Evolutionary conservation across 805 yeast species (phyloP).

Genomic region (Candida maesae): DNA sequence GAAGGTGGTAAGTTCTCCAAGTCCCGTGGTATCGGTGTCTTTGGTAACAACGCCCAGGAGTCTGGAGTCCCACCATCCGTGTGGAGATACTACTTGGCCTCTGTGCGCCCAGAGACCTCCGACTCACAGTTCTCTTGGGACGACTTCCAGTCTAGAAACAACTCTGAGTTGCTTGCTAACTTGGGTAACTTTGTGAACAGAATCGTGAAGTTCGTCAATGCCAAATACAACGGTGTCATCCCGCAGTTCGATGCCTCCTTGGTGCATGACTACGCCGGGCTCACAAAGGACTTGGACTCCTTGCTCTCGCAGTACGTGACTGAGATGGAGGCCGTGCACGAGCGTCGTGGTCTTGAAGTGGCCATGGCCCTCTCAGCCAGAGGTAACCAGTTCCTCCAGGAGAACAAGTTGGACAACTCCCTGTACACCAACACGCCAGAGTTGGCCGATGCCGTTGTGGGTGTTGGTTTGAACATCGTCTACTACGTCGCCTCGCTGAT

Average conservation of each 20-base stretch:
- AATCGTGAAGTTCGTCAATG: slow-evolving; percentile 80
- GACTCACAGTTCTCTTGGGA: slow-evolving; percentile 98
- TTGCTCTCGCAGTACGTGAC: slow-evolving; percentile 59
- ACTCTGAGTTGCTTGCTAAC: slow-evolving; percentile 90
- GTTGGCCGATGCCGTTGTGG: slow-evolving; percentile 87
- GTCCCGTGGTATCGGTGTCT: slow-evolving; percentile 97
- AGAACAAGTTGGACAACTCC: slow-evolving; percentile 88
- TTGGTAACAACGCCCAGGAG: slow-evolving; percentile 95
- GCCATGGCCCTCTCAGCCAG: slow-evolving; percentile 91
- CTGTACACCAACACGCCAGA: slow-evolving; percentile 72
- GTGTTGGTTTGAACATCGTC: slow-evolving; percentile 83
- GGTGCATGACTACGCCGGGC: slow-evolving; percentile 43
- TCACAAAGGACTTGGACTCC: slow-evolving; percentile 54
- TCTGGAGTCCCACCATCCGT: slow-evolving; percentile 89
- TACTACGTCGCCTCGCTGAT: slow-evolving; percentile 81
- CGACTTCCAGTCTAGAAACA: slow-evolving; percentile 91
- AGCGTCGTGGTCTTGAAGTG: slow-evolving; percentile 84
- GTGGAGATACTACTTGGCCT: slow-evolving; percentile 95
- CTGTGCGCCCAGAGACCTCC: slow-evolving; percentile 90
- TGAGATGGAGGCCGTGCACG: slow-evolving; percentile 73
- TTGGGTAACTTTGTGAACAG: slow-evolving; percentile 97
- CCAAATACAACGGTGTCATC: slow-evolving; percentile 88
- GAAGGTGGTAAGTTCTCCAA: slow-evolving; percentile 98
- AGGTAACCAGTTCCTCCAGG: slow-evolving; percentile 95
- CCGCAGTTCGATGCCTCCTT: slow-evolving; percentile 57